Base-by-base conservation (phyloP, 176 grass and related monocot species). In the Panicum miliaceum region DNA sequence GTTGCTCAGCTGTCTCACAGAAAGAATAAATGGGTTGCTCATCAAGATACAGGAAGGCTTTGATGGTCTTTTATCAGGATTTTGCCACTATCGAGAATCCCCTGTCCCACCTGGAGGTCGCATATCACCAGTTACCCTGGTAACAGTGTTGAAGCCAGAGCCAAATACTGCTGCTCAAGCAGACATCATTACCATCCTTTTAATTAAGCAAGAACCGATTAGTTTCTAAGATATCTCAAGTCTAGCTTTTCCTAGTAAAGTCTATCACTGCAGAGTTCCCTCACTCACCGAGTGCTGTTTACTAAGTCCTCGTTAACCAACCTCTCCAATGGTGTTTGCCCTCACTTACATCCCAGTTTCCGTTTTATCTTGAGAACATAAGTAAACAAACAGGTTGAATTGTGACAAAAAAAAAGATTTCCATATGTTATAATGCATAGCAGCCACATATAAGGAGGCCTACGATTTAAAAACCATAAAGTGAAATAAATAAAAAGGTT, bases 401-500 rank as follows among this genome's bases (percentile, higher is more conserved):
- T 69, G 48, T 83, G 42, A 72, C 14, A 40, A 46, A 48, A 68
- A 32, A 16, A 46, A 78, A 68, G n/a, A 72, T 81, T 36, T 56
- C 25, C 4, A 20, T 66, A 74, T 10, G 32, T 52, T 57, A 7
- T 7, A 70, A 82, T 45, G 25, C 66, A 22, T 20, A 36, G 53
- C 51, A 81, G 7, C 36, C 63, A 82, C 16, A 60, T 56, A 29
- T 43, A 79, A 48, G 37, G 23, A 70, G 64, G 65, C 35, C 36
- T 89, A 65, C 19, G 0, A 12, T 72, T 56, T 76, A 22, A 45
- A 76, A 57, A 84, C 5, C 48, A 84, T 58, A 65, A 76, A 64
- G 8, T 8, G 2, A 64, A 36, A 66, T 15, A 20, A 54, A 43
- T 38, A 43, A 34, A 84, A 57, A 75, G 52, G 32, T 54, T 22